These are phyloP conservation scores for Stropharia rugosoannulata DNA, from an alignment of 768 basidiomycete genomes.

Conservation along the genomic window DNA sequence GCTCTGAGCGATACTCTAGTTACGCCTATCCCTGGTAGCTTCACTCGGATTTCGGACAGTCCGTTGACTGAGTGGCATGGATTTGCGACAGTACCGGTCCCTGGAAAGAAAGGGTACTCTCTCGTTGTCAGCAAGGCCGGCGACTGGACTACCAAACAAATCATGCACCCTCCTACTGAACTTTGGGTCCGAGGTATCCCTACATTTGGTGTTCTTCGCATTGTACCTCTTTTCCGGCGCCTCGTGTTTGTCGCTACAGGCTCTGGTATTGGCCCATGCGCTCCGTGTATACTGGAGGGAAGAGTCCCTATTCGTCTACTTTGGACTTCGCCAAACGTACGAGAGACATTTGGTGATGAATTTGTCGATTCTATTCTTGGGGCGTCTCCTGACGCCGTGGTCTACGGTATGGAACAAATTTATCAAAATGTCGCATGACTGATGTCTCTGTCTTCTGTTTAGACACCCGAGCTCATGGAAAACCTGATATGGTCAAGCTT, in stretches of 20 bases:
- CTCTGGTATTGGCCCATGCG: slow-evolving; percentile 61
- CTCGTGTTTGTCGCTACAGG: slow-evolving; percentile 59
- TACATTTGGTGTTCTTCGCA: slow-evolving; percentile 52
- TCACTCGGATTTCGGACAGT: slow-evolving; percentile 42
- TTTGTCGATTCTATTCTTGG: slow-evolving; percentile 54
- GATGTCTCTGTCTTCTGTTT: not conserved
- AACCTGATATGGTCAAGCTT: slow-evolving; percentile 49
- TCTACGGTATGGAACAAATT: slow-evolving; percentile 43
- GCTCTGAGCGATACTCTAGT: slow-evolving; percentile 21
- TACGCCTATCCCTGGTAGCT: slow-evolving; percentile 45
- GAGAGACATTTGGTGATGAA: slow-evolving; percentile 61
- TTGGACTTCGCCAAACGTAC: slow-evolving; percentile 64
- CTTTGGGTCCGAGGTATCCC: slow-evolving; percentile 62
- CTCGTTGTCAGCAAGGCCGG: slow-evolving; percentile 57
- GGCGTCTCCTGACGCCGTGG: slow-evolving; percentile 53
- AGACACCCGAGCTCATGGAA: slow-evolving; percentile 45
- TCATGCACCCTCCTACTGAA: slow-evolving; percentile 49
- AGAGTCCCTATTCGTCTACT: slow-evolving; percentile 52
- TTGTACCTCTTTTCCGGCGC: slow-evolving; percentile 54
- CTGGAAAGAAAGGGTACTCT: slow-evolving; percentile 49
- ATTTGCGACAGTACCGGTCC: slow-evolving; percentile 53
- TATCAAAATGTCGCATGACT: not conserved
- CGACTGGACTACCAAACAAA: slow-evolving; percentile 58
- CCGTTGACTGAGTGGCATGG: slow-evolving; percentile 60
- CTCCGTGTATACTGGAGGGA: slow-evolving; percentile 51